A percentile compares a stretch with the other conserved stretches of the same genome.
These are phyloP conservation scores for Penicilliopsis zonata DNA, from an alignment of 495 filamentous ascomycete genomes.

Conservation along the genomic window DNA sequence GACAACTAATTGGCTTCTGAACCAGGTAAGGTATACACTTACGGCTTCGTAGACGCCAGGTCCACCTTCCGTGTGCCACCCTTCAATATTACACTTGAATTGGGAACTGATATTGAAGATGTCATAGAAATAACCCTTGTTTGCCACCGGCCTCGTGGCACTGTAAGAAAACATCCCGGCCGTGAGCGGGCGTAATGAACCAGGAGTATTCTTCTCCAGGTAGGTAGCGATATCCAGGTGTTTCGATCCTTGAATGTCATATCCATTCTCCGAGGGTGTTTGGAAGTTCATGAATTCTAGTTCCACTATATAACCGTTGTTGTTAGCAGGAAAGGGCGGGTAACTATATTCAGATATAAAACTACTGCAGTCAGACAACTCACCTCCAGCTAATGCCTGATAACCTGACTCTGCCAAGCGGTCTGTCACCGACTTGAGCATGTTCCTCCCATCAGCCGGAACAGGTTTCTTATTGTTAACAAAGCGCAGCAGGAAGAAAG, in stretches of 20 bases:
- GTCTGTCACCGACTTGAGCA: slow-evolving; percentile 56
- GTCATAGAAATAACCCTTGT: slow-evolving; percentile 88
- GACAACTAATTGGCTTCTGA: slow-evolving; percentile 1
- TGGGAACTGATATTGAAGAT: slow-evolving; percentile 72
- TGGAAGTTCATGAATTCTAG: too few species aligned
- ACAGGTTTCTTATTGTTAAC: slow-evolving; percentile 47
- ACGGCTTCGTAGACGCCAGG: slow-evolving; percentile 94
- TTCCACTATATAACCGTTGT: slow-evolving; percentile 22
- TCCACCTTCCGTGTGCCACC: slow-evolving; percentile 96
- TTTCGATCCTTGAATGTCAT: slow-evolving; percentile 43
- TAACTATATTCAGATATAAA: slow-evolving; percentile 87
- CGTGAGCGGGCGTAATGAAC: slow-evolving; percentile 63
- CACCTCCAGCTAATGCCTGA: slow-evolving; percentile 90
- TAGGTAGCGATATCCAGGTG: slow-evolving; percentile 62
- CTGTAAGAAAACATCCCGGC: slow-evolving; percentile 99
- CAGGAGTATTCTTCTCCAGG: slow-evolving; percentile 58
- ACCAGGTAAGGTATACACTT: slow-evolving; percentile 11
- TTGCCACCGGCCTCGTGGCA: slow-evolving; percentile 80
- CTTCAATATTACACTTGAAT: slow-evolving; percentile 79
- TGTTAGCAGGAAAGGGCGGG: slow-evolving; percentile 75
- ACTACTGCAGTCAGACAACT: slow-evolving; percentile 7
- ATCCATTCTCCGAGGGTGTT: too few species aligned
- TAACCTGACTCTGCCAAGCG: slow-evolving; percentile 54
- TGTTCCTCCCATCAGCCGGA: slow-evolving; percentile 68
- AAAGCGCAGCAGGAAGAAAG: slow-evolving; percentile 90